A percentile compares a stretch with the other conserved stretches of the same genome.
These are phyloP conservation scores for Raphanus hybrid DNA, from an alignment of 441 rosid genomes.

Conservation along the genomic window DNA sequence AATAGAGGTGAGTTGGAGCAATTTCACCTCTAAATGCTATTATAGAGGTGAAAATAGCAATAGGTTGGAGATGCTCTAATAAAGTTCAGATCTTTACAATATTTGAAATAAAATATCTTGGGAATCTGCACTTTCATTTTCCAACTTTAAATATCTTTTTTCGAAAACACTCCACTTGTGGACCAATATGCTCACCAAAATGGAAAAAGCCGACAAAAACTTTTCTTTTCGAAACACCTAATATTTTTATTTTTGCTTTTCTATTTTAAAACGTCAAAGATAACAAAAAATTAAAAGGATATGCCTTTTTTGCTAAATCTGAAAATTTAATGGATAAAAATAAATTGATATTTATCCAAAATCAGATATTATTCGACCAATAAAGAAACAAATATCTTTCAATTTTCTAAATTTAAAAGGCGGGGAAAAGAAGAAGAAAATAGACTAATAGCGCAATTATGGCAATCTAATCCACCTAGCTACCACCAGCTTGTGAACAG, in stretches of 20 bases:
- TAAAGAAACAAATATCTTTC: background rate
- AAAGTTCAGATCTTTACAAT: background rate
- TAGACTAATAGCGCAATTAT: constrained; percentile 3
- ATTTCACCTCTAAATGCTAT: too few species aligned
- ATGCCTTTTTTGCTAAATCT: background rate
- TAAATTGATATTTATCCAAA: constrained; percentile 10
- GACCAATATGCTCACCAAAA: constrained; percentile 16
- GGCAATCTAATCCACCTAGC: constrained; percentile 26
- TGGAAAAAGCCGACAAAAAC: constrained; percentile 7
- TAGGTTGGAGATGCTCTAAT: background rate
- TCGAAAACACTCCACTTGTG: background rate
- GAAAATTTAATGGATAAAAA: background rate
- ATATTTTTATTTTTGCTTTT: background rate
- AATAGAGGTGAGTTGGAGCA: too few species aligned
- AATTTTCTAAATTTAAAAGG: background rate
- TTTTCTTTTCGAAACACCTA: background rate
- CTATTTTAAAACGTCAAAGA: background rate
- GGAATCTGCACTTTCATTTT: background rate
- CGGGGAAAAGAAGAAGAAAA: background rate
- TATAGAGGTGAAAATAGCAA: too few species aligned
- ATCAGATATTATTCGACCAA: background rate
- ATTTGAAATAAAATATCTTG: constrained; percentile 22
- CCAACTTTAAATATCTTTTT: background rate
- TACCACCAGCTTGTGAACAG: constrained; percentile 20
- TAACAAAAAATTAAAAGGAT: background rate